Evolutionary conservation across 2,329 filamentous ascomycete species (phyloP).

Genomic region (Exophiala sp.): DNA sequence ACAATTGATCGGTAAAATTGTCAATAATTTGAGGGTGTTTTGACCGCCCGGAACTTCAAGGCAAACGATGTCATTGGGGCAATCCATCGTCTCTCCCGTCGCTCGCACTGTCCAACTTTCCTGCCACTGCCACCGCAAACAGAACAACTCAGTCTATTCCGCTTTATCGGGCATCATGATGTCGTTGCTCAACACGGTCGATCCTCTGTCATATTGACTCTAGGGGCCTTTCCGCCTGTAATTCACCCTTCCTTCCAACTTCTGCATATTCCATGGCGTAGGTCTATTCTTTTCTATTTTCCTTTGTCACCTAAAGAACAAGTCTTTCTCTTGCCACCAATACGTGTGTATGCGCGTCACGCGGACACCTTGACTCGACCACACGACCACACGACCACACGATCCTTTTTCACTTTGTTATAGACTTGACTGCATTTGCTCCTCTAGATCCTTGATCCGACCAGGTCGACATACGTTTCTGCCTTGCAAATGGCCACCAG

Average conservation of each 20-base stretch:
- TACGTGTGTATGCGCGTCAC: no score
- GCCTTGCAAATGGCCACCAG: slow-evolving; percentile 29
- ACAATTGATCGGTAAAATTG: not conserved
- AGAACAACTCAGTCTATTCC: not conserved
- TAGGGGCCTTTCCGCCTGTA: not conserved
- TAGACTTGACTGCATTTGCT: no score
- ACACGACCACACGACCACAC: no score
- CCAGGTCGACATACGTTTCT: no score
- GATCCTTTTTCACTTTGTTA: no score
- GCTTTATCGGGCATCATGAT: not conserved
- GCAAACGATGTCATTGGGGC: not conserved
- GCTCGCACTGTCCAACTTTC: not conserved
- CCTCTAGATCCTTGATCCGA: no score
- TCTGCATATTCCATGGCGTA: not conserved
- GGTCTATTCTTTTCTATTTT: not conserved
- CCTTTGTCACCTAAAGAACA: no score
- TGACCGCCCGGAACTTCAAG: not conserved
- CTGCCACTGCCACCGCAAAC: not conserved
- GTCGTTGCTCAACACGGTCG: not conserved
- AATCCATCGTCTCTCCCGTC: not conserved
- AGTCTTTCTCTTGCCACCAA: no score
- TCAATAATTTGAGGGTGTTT: not conserved
- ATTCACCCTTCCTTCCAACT: not conserved
- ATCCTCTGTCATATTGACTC: not conserved
- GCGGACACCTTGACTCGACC: no score